phyloP scores from a whole-genome alignment of 805 yeast genomes.

The Vanderwaltozyma verrucispora region DNA sequence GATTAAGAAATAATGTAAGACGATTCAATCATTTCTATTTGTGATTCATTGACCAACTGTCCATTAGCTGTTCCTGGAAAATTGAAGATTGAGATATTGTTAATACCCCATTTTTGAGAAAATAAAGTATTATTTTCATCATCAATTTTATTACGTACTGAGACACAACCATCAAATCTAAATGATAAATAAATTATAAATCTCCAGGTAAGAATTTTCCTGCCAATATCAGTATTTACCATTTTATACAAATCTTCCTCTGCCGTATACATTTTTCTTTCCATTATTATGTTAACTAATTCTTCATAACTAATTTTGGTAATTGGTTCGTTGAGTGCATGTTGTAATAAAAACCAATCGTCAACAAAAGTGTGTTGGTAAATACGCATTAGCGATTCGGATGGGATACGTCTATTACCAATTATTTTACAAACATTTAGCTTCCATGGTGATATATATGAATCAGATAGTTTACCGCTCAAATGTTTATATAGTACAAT shows the following conservation, averaged over 20 bases:
- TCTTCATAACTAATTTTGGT: slow-evolving; percentile 36
- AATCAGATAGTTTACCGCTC: slow-evolving; percentile 7
- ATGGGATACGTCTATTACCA: neutral
- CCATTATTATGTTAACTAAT: slow-evolving; percentile 42
- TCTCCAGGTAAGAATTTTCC: slow-evolving; percentile 31
- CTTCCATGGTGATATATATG: neutral
- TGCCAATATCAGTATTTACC: slow-evolving; percentile 28
- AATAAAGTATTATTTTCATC: slow-evolving; percentile 21
- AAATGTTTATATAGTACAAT: slow-evolving; percentile 31
- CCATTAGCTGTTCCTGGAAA: slow-evolving; percentile 14
- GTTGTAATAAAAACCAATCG: slow-evolving; percentile 20
- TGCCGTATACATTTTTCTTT: slow-evolving; percentile 41
- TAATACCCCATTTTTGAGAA: slow-evolving; percentile 28
- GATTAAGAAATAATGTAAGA: no score
- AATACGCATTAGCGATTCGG: slow-evolving; percentile 36
- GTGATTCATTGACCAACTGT: slow-evolving; percentile 3
- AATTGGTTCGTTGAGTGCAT: slow-evolving; percentile 5
- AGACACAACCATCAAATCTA: slow-evolving; percentile 29
- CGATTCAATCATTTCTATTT: no score
- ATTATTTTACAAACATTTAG: slow-evolving; percentile 18
- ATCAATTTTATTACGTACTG: slow-evolving; percentile 15
- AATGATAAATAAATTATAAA: slow-evolving; percentile 32
- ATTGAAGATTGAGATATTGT: slow-evolving; percentile 19
- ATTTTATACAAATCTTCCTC: slow-evolving; percentile 26
- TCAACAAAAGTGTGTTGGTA: slow-evolving; percentile 39